Percentiles rank a stretch among this genome's conserved stretches.
Evolutionary conservation across 2,329 filamentous ascomycete genomes (phyloP).

Genomic region (Capronia coronata): DNA sequence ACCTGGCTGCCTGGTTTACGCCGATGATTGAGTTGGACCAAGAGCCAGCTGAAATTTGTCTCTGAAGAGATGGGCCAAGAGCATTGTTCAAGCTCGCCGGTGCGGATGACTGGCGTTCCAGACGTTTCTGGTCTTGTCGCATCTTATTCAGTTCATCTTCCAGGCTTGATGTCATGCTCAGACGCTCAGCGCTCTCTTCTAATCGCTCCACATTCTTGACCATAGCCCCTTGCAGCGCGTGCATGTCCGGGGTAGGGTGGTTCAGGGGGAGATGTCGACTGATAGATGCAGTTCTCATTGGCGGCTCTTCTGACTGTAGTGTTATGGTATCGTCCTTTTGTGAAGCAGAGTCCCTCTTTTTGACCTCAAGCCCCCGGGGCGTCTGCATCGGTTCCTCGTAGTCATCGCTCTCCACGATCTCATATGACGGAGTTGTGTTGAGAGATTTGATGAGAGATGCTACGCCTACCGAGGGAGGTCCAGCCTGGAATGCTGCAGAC

Average conservation of each 20-base stretch:
- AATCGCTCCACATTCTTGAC: conserved; percentile 45
- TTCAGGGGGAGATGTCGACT: conserved; percentile 40
- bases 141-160: conserved; percentile 42
- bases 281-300: conserved; percentile 35
- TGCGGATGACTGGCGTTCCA: conserved; percentile 36
- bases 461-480: conserved; percentile 18
- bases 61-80: conserved; percentile 19
- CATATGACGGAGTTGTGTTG: conserved; percentile 37
- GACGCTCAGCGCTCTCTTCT: conserved; percentile 44
- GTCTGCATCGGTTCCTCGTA: conserved; percentile 33
- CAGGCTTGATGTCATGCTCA: conserved; percentile 44
- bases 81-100: conserved; percentile 21
- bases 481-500: conserved; percentile 3
- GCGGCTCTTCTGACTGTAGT: conserved; percentile 18
- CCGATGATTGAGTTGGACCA: conserved; percentile 39
- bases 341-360: conserved; percentile 8
- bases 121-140: conserved; percentile 38
- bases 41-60: conserved; percentile 36
- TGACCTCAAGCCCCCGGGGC: conserved; percentile 9
- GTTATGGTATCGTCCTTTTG: conserved; percentile 11
- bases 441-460: conserved; percentile 37
- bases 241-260: conserved; percentile 46
- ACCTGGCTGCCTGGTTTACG: conserved; percentile 34
- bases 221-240: conserved; percentile 47
- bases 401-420: conserved; percentile 44